A percentile compares a stretch with the other conserved stretches of the same genome.
Conservation (phyloP, 2,329 filamentous ascomycete species). For the Cladosporium sp. region DNA sequence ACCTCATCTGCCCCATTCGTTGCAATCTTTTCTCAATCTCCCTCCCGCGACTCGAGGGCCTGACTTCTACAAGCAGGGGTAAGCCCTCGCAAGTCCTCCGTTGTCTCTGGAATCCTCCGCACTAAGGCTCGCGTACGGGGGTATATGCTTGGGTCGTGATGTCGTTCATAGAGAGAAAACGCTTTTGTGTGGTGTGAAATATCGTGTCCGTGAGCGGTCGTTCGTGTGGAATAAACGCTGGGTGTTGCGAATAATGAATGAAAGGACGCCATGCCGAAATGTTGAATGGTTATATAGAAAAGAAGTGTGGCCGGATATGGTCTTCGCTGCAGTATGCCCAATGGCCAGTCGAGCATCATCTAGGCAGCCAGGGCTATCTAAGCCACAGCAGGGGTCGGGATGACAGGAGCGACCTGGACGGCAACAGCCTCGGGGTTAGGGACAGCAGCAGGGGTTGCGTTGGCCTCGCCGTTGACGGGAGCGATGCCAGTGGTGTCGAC, state of each 20-base stretch:
- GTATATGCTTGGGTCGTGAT: conserved; percentile 26
- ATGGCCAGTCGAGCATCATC: conserved; percentile 16
- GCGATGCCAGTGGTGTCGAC: conserved; percentile 47
- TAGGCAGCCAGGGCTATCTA: conserved; percentile 18
- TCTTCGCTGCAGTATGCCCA: conserved; percentile 25
- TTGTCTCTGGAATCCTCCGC: conserved; percentile 22
- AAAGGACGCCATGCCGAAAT: conserved; percentile 22
- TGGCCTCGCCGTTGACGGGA: conserved; percentile 36
- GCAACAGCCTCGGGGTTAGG: conserved; percentile 18
- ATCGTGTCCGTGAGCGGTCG: conserved; percentile 34
- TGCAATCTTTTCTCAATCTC: conserved; percentile 20
- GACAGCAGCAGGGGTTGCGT: conserved; percentile 40
- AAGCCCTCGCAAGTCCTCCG: conserved; percentile 18
- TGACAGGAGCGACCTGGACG: conserved; percentile 20
- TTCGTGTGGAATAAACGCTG: conserved; percentile 24
- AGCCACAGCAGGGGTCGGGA: conserved; percentile 19
- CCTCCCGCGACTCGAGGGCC: conserved; percentile 19
- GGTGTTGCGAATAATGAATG: conserved; percentile 19
- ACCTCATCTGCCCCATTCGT: conserved; percentile 19
- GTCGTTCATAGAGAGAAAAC: conserved; percentile 23
- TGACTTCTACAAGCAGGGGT: conserved; percentile 22
- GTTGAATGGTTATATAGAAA: conserved; percentile 23
- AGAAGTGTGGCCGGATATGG: conserved; percentile 24
- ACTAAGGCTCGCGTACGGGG: conserved; percentile 22
- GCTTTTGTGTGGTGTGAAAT: conserved; percentile 30